Base-by-base conservation (phyloP, 108 stramenopile species). In the Phaeodactylum tricornutum region DNA sequence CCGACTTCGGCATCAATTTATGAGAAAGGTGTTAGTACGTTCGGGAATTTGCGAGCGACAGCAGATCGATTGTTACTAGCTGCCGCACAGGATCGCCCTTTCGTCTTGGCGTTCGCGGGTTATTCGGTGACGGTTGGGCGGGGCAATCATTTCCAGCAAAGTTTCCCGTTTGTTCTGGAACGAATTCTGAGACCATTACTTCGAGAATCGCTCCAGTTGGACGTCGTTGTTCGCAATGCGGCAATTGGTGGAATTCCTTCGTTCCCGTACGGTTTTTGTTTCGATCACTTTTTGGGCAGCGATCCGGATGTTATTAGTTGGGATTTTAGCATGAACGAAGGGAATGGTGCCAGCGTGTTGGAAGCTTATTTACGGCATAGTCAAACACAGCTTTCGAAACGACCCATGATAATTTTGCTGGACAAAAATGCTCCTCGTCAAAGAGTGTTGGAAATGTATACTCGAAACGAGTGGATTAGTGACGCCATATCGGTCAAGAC, bases 281-380 rank as follows among this genome's bases (percentile, higher is more conserved):
- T 79, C 47, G 48, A 53, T 28, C 64, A 77, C 24, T 77, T 77
- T 60, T 61, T 60, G 39, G 83, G 75, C 20, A n/a, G 14, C 3
- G 21, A 47, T 11, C 60, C 64, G 1, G 78, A 84, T 69, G 74
- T 84, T 6, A 56, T 79, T 35, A 64, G 65, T 25, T 84, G 83
- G 83, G 83, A 84, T 64, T 84, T 55, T 50, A 63, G 70, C 25
- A 79, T 84, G 78, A 84, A 84, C 49, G 53, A 55, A 55, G 41
- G 22, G 16, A 26, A 84, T 43, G 71, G 67, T 15, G 50, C 79
- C 0, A 44, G 31, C n/a, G 75, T 71, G 5, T 43, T 91, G 29
- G 89, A 91, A 59, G 67, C 74, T 23, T 91, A 77, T 55, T 24
- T 91, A 16, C 74, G 89, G 43, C 84, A 86, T 47, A 44, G 58